phyloP scores from a whole-genome alignment of 2,329 filamentous ascomycete species.

The Ophiosphaerella narmari region DNA sequence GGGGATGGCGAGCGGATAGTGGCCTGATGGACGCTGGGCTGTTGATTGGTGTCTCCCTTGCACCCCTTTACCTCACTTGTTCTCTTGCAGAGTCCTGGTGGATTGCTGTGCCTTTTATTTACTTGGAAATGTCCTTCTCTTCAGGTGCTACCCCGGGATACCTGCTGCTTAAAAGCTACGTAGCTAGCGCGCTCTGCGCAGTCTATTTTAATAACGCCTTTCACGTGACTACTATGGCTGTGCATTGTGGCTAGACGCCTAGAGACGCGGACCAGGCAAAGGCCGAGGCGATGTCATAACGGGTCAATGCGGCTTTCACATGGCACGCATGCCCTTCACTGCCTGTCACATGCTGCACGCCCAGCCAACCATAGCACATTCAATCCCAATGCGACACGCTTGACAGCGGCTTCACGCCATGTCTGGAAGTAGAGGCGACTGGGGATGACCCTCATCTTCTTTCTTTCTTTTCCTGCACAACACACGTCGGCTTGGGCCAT shows the following conservation, averaged over 20 bases:
- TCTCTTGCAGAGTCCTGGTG: too few relatives aligned
- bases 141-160: too few relatives aligned
- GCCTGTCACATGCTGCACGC: conserved; percentile 28
- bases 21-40: too few relatives aligned
- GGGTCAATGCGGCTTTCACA: conserved; percentile 23
- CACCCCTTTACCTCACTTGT: too few relatives aligned
- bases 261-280: background rate
- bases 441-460: conserved; percentile 13
- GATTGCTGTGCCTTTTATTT: too few relatives aligned
- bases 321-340: conserved; percentile 15
- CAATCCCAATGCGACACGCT: conserved; percentile 21
- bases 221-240: too few relatives aligned
- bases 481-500: background rate
- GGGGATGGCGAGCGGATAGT: conserved; percentile 13
- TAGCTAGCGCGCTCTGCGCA: too few relatives aligned
- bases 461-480: background rate
- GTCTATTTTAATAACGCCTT: too few relatives aligned
- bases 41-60: too few relatives aligned
- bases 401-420: conserved; percentile 13
- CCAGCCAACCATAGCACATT: conserved; percentile 19
- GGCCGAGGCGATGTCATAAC: conserved; percentile 19
- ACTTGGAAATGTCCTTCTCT: too few relatives aligned
- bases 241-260: too few relatives aligned
- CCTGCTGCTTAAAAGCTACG: too few relatives aligned
- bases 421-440: conserved; percentile 15